These are phyloP conservation scores for Ceratobasidium theobromae DNA, from an alignment of 1,284 basidiomycete species.

Conservation along the genomic window DNA sequence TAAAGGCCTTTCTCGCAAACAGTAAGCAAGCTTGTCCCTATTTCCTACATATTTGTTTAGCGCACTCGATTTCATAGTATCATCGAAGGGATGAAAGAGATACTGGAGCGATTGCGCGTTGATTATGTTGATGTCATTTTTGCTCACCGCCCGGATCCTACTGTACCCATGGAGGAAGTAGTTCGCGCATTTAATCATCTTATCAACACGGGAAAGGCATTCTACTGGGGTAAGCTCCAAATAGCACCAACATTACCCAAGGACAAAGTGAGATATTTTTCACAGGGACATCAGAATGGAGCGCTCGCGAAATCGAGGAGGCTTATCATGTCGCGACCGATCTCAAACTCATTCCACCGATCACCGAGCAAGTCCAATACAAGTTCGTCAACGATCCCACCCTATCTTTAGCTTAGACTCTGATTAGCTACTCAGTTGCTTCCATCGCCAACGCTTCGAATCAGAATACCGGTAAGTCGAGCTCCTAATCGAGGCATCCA, in stretches of 20 bases:
- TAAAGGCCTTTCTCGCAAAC: conserved; percentile 47
- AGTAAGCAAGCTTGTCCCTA: conserved; percentile 37
- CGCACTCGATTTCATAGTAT: conserved; percentile 40
- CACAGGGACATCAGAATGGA: conserved; percentile 72
- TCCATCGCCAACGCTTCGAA: conserved; percentile 76
- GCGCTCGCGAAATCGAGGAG: conserved; percentile 70
- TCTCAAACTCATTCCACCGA: conserved; percentile 69
- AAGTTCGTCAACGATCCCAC: conserved; percentile 51
- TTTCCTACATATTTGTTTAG: neutral
- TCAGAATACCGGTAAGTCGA: conserved; percentile 68
- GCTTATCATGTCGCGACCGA: conserved; percentile 70
- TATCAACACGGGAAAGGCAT: conserved; percentile 66
- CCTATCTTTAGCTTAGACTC: neutral
- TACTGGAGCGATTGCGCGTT: conserved; percentile 67
- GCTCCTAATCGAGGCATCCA: too few relatives aligned
- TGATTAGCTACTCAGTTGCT: conserved; percentile 51
- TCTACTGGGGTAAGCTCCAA: conserved; percentile 48
- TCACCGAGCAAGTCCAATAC: conserved; percentile 78
- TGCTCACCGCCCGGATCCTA: conserved; percentile 47
- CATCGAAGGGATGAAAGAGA: conserved; percentile 73
- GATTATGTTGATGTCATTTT: conserved; percentile 60
- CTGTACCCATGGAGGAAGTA: conserved; percentile 53
- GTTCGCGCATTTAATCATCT: conserved; percentile 73
- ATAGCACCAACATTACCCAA: too few relatives aligned
- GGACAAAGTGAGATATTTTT: too few relatives aligned